Conservation (phyloP, 805 yeast species). For the Lipomyces mesembrius region DNA sequence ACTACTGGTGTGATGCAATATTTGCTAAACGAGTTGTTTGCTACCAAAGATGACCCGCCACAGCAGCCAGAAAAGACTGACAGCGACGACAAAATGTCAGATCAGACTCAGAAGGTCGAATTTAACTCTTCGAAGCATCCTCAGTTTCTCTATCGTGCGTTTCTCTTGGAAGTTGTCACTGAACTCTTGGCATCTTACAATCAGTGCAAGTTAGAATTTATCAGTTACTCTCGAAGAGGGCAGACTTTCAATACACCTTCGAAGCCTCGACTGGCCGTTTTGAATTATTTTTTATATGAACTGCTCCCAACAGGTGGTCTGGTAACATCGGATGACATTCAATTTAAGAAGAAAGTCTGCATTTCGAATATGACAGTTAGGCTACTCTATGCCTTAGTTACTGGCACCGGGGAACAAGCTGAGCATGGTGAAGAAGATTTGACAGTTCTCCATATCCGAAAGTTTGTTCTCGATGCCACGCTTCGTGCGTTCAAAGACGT, state of each 20-base stretch:
- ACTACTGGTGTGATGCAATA: conserved; percentile 65
- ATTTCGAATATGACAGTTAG: conserved; percentile 66
- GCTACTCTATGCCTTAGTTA: conserved; percentile 64
- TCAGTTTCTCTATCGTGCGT: conserved; percentile 67
- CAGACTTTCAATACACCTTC: conserved; percentile 29
- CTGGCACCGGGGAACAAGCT: conserved; percentile 59
- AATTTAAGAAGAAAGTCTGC: conserved; percentile 52
- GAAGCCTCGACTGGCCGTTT: conserved; percentile 76
- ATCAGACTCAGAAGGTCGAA: conserved; percentile 24
- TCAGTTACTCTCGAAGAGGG: conserved; percentile 65
- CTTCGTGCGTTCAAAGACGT: conserved; percentile 65
- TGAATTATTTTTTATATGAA: conserved; percentile 78
- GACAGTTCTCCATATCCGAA: conserved; percentile 73
- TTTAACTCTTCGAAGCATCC: conserved; percentile 49
- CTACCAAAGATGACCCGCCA: conserved; percentile 44
- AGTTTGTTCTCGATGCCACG: conserved; percentile 70
- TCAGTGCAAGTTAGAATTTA: conserved; percentile 77
- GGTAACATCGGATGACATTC: conserved; percentile 44
- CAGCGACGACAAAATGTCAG: conserved; percentile 2
- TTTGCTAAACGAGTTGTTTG: conserved; percentile 68
- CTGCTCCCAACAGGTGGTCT: conserved; percentile 59
- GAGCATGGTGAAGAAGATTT: conserved; percentile 54
- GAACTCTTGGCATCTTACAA: conserved; percentile 81
- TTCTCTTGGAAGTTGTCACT: conserved; percentile 65
- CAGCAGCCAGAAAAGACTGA: conserved; percentile 7